Evolutionary conservation across 805 yeast genomes (phyloP).

Genomic region (Sugiyamaella smithiae): DNA sequence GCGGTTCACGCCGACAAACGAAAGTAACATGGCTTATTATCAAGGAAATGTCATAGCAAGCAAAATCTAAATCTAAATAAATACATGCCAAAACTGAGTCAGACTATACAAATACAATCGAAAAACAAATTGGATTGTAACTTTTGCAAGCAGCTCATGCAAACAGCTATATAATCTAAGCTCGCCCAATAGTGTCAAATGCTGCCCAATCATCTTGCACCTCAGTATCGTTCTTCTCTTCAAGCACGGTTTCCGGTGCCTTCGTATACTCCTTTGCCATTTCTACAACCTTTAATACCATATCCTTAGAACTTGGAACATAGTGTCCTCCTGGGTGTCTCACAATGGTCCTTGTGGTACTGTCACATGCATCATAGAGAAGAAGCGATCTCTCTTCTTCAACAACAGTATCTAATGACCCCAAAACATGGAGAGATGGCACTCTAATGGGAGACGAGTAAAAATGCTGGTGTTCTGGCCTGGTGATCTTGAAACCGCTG

Average conservation of each 20-base stretch:
- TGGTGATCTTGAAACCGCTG: constrained; percentile 51
- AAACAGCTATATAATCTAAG: too few species aligned
- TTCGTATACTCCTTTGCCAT: constrained; percentile 24
- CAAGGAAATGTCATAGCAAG: too few species aligned
- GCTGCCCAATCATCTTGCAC: constrained; percentile 35
- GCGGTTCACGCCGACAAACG: too few species aligned
- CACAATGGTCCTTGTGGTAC: constrained; percentile 44
- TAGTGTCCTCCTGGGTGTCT: constrained; percentile 97
- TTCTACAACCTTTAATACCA: constrained; percentile 32
- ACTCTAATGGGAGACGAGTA: constrained; percentile 34
- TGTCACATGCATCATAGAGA: constrained; percentile 51
- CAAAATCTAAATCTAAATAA: too few species aligned
- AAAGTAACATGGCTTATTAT: too few species aligned
- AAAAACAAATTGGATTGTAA: too few species aligned
- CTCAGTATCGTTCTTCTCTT: not conserved
- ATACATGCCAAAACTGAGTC: too few species aligned
- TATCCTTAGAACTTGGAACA: constrained; percentile 81
- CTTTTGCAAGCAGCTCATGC: too few species aligned
- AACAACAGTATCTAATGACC: constrained; percentile 85
- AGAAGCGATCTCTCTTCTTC: constrained; percentile 65
- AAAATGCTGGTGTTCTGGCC: constrained; percentile 30
- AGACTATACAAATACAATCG: too few species aligned
- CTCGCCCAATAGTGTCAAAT: constrained; percentile 36
- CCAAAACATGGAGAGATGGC: constrained; percentile 71
- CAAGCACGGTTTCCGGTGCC: constrained; percentile 1